Percentiles rank a stretch among this genome's conserved stretches.
These are phyloP conservation scores for Eimeria sp. DNA, from an alignment of 169 alveolate species.

Conservation along the genomic window DNA sequence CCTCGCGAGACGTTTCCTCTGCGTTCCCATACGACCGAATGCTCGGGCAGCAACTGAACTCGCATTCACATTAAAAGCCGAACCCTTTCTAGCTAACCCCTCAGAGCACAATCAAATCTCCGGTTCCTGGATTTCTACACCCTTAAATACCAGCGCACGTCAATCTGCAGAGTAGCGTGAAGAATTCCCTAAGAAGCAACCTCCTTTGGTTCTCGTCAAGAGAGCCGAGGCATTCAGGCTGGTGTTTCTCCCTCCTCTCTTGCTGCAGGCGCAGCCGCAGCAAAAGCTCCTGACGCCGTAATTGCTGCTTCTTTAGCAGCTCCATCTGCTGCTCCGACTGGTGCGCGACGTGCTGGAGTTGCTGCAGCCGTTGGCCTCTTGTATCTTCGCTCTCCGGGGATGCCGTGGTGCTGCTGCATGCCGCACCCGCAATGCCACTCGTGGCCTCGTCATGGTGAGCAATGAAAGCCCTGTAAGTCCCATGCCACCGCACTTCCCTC, in stretches of 20 bases:
- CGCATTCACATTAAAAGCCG: constrained; percentile 13
- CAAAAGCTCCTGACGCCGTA: constrained; percentile 35
- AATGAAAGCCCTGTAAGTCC: not conserved
- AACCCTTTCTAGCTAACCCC: not conserved
- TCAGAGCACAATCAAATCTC: not conserved
- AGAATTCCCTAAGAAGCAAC: constrained; percentile 63
- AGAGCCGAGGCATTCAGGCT: constrained; percentile 53
- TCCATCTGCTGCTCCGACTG: constrained; percentile 8
- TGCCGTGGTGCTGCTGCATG: constrained; percentile 56
- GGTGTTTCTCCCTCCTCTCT: constrained; percentile 53
- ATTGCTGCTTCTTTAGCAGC: constrained; percentile 26
- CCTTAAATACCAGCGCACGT: constrained; percentile 15
- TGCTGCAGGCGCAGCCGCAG: constrained; percentile 68
- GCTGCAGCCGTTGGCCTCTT: constrained; percentile 22
- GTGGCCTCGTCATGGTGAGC: not conserved
- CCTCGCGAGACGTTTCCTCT: constrained; percentile 5
- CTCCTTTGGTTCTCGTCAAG: constrained; percentile 61
- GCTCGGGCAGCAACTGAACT: constrained; percentile 69
- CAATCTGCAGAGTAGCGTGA: constrained; percentile 67
- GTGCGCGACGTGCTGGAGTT: not conserved
- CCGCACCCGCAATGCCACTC: constrained; percentile 41
- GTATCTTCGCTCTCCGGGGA: constrained; percentile 38
- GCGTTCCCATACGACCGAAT: constrained; percentile 24
- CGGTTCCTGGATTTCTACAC: not conserved
- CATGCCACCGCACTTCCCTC: constrained; percentile 16